These are phyloP conservation scores for Hydnomerulius pinastri DNA, from an alignment of 768 basidiomycete genomes.

Conservation along the genomic window DNA sequence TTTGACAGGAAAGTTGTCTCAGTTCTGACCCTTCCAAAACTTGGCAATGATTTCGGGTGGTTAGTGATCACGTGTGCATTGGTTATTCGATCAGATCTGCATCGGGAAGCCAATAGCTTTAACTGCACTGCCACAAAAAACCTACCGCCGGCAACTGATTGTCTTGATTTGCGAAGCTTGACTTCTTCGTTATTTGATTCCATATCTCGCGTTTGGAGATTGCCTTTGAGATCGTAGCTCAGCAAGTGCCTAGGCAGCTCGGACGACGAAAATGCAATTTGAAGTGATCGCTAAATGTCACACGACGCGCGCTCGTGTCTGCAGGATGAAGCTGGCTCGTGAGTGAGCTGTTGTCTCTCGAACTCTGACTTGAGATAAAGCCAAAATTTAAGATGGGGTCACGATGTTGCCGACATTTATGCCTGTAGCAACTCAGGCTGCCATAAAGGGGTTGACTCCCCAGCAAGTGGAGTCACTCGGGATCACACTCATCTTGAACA, in stretches of 20 bases:
- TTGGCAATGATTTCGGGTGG: neutral
- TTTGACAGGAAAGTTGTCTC: conserved; percentile 6
- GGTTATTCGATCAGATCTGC: neutral
- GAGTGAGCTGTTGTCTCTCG: conserved; percentile 27
- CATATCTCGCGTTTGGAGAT: too few species aligned
- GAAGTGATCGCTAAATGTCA: conserved; percentile 79
- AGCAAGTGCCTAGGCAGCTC: too few species aligned
- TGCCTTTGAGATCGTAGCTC: too few species aligned
- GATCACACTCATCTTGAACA: conserved; percentile 83
- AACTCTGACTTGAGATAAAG: conserved; percentile 3
- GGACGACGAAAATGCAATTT: conserved; percentile 62
- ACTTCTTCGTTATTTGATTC: neutral
- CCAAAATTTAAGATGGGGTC: conserved; percentile 56
- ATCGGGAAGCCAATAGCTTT: conserved; percentile 3
- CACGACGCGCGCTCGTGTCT: conserved; percentile 82
- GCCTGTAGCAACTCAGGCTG: conserved; percentile 92
- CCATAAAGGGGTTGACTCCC: conserved; percentile 88
- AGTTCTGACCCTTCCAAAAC: conserved; percentile 1
- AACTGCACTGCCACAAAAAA: conserved; percentile 15
- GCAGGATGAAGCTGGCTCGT: conserved; percentile 84
- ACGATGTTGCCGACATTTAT: conserved; percentile 90
- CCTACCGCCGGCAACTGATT: neutral
- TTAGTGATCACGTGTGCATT: neutral
- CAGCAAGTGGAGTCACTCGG: conserved; percentile 83
- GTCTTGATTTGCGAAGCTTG: too few species aligned